Percentiles rank a stretch among this genome's conserved stretches.
These are phyloP conservation scores for Metschnikowia dekortorum DNA, from an alignment of 805 yeast genomes.

Conservation along the genomic window DNA sequence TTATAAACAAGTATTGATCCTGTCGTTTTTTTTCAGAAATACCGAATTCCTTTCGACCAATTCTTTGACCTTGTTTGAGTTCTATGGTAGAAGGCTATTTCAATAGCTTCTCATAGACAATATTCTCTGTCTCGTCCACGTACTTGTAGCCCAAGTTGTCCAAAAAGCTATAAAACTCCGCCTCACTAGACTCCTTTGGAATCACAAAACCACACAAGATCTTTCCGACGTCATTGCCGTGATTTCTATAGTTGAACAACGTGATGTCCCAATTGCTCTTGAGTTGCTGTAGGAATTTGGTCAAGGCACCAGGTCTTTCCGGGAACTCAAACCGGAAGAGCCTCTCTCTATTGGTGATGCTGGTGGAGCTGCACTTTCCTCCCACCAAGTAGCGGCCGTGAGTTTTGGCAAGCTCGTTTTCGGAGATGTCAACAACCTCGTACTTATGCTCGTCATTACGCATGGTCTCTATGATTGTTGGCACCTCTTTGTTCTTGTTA, in stretches of 20 bases:
- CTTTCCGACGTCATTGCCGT: conserved; percentile 92
- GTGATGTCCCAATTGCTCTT: conserved; percentile 87
- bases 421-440: conserved; percentile 76
- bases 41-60: neutral
- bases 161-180: conserved; percentile 64
- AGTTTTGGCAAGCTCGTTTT: conserved; percentile 90
- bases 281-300: conserved; percentile 68
- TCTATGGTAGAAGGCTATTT: conserved; percentile 7
- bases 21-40: too few species aligned
- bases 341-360: conserved; percentile 63
- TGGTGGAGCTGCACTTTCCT: conserved; percentile 58
- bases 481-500: conserved; percentile 69
- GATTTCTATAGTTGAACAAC: conserved; percentile 93
- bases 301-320: conserved; percentile 92
- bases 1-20: too few species aligned
- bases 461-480: conserved; percentile 56
- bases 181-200: conserved; percentile 60
- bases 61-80: neutral
- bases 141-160: conserved; percentile 69
- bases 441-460: conserved; percentile 57
- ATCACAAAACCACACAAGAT: conserved; percentile 86
- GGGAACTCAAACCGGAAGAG: conserved; percentile 89
- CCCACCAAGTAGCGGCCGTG: conserved; percentile 97
- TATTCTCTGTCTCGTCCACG: conserved; percentile 77
- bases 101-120: conserved; percentile 80